Conservation (phyloP, 257 asterid species). For the Solanum tarapatanum region DNA sequence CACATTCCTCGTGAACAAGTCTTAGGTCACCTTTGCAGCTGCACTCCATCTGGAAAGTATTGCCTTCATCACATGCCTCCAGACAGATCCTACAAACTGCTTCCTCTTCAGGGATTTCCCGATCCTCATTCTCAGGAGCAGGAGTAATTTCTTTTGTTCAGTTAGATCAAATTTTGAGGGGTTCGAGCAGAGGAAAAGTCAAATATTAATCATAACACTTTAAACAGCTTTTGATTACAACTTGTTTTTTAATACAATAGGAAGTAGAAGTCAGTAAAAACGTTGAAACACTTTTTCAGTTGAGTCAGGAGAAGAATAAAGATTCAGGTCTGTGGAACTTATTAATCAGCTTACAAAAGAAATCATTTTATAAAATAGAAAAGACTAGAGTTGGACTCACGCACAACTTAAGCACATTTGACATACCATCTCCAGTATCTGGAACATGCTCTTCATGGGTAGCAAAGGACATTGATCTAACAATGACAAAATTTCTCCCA, state of each 20-base stretch:
- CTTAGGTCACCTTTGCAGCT: conserved; percentile 86
- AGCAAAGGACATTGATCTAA: conserved; percentile 64
- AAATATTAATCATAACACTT: neutral
- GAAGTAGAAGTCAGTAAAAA: neutral
- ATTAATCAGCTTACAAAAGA: neutral
- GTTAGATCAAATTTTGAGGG: neutral
- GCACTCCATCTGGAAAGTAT: conserved; percentile 76
- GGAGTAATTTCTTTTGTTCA: conserved; percentile 52
- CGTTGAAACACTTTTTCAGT: neutral
- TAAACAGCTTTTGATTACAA: neutral
- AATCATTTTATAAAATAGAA: neutral
- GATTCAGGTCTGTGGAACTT: neutral
- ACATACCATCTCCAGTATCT: conserved; percentile 52
- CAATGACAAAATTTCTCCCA: conserved; percentile 49
- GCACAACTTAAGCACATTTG: neutral
- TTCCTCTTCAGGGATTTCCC: conserved; percentile 97
- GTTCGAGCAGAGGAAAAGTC: neutral
- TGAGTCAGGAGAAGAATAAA: neutral
- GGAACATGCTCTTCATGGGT: conserved; percentile 39
- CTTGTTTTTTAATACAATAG: neutral
- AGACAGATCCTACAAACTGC: conserved; percentile 87
- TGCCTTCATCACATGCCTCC: conserved; percentile 72
- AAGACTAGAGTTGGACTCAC: neutral
- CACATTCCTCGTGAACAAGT: conserved; percentile 76
- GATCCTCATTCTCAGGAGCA: conserved; percentile 49